Conservation (phyloP, 805 yeast genomes). For the Pichia cabralensis region DNA sequence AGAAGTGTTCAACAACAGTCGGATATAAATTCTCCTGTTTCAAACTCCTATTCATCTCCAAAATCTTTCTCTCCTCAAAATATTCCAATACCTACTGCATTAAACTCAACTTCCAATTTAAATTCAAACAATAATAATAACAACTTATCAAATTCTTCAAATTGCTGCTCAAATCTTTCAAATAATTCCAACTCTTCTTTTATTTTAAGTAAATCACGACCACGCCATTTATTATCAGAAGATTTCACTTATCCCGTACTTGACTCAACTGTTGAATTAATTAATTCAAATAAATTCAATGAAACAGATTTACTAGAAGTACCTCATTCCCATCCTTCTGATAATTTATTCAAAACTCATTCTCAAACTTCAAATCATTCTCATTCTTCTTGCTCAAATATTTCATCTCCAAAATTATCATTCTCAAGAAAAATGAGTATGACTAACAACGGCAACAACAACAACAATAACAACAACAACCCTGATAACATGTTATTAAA, state of each 20-base stretch:
- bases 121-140: too few species aligned
- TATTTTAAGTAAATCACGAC: conserved; percentile 1
- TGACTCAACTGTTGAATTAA: conserved; percentile 64
- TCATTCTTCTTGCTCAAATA: too few species aligned
- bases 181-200: neutral
- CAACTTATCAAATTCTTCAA: too few species aligned
- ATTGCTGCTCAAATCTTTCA: neutral
- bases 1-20: neutral
- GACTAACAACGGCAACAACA: too few species aligned
- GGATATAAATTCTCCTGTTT: neutral
- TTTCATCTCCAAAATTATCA: too few species aligned
- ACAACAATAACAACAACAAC: too few species aligned
- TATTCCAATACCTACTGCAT: too few species aligned
- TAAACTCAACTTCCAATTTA: neutral
- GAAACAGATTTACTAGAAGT: conserved; percentile 53
- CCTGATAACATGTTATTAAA: too few species aligned
- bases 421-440: too few species aligned
- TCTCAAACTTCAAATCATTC: neutral
- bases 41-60: too few species aligned
- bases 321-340: conserved; percentile 14
- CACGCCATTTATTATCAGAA: conserved; percentile 34
- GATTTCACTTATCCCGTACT: conserved; percentile 74
- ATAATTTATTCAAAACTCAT: conserved; percentile 3
- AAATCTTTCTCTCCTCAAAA: too few species aligned
- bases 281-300: conserved; percentile 52